A percentile compares a stretch with the other conserved stretches of the same genome.
Conservation (phyloP, 345 rosid genomes). For the Pistacia vera region DNA sequence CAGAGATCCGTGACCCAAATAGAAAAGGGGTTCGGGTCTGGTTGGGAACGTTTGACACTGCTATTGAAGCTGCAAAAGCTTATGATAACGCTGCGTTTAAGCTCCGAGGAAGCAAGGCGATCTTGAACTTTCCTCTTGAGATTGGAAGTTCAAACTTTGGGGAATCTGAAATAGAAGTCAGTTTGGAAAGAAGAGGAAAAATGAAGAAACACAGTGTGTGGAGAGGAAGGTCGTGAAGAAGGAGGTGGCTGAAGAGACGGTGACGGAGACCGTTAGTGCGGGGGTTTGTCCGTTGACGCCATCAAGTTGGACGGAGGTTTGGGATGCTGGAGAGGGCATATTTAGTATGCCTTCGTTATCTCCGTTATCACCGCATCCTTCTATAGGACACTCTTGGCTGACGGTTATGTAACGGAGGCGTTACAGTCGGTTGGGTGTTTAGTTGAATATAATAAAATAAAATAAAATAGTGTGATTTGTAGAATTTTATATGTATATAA, state of each 20-base stretch:
- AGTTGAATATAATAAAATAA: too few relatives aligned
- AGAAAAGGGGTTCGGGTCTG: conserved; percentile 69
- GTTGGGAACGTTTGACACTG: conserved; percentile 79
- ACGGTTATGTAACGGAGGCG: conserved; percentile 29
- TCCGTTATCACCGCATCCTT: conserved; percentile 68
- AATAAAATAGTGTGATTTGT: too few relatives aligned
- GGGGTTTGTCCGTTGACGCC: conserved; percentile 70
- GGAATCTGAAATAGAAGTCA: conserved; percentile 10
- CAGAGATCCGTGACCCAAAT: conserved; percentile 92
- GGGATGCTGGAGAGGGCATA: conserved; percentile 67
- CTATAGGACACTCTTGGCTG: conserved; percentile 41
- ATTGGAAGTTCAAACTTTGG: conserved; percentile 31
- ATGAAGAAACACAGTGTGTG: conserved; percentile 22
- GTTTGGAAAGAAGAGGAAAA: conserved; percentile 42
- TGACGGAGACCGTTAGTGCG: conserved; percentile 2
- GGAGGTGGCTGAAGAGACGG: conserved; percentile 10
- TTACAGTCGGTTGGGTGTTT: neutral
- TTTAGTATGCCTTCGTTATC: conserved; percentile 76
- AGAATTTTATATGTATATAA: too few relatives aligned
- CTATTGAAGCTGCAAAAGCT: conserved; percentile 81
- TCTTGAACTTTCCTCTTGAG: conserved; percentile 84
- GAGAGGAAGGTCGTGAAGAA: conserved; percentile 19
- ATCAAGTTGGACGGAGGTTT: conserved; percentile 80
- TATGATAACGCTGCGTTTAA: conserved; percentile 80
- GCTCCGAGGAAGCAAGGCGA: conserved; percentile 80